Base-by-base conservation (phyloP, 2,329 filamentous ascomycete species). In the Trichothecium roseum region DNA sequence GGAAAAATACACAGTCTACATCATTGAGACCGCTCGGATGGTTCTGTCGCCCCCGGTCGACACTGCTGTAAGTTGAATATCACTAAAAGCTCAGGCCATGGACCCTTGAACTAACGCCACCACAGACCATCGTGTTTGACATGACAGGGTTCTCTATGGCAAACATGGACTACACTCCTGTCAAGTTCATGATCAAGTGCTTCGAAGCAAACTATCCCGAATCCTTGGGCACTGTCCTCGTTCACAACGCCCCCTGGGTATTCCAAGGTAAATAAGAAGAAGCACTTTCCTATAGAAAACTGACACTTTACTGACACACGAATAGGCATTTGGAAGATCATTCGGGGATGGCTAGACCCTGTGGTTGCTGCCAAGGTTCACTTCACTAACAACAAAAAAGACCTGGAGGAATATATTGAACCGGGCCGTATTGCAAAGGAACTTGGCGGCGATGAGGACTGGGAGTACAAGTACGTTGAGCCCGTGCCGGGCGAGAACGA, bases 111-210 rank as follows among this genome's bases (percentile, higher is more conserved):
- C 32, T 45, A 41, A 55, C 55, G 30, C 35, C 40, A 16, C 30
- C 34, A 7, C 39, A 94, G 84, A 91, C 84, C 29, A 76, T 98
- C 43, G 64, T 98, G 32, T 98, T 98, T 52, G 91, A 98, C 56
- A 89, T 98, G 85, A 94, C 84, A 7, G 77, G 81, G 42, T 96
- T 96, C 57, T 84, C 83, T 14, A 70, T 96, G 64, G 81, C 88
- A 13, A 98, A 98, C 60, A 96, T 98, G 91, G 91, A 98, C 57
- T 96, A 96, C 56, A 76, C 84, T 0, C 89, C 91, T 1, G 85
- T 98, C 38, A 98, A 94, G 53, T 98, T 96, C 63, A 95, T 98
- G 82, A 95, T 98, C 59, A 94, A 94, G 60, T 94, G 88, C 58
- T 98, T 98, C 53, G 91, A 98, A 63, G 91, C 91, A 40, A 96